Conservation (phyloP, 2,329 filamentous ascomycete genomes). For the Clarireedia sp. region DNA sequence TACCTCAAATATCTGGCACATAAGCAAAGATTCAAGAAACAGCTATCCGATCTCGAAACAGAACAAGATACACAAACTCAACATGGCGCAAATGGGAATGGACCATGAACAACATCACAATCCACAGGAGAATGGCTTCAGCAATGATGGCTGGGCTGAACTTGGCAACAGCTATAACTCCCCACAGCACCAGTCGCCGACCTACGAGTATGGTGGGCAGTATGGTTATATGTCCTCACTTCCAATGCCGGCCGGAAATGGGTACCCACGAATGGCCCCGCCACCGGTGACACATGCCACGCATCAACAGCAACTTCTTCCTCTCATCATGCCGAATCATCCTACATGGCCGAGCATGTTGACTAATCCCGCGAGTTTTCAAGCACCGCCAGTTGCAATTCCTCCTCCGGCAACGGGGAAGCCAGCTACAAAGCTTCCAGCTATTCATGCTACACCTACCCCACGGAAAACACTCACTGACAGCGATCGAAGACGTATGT, state of each 20-base stretch:
- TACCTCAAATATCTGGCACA: slow-evolving; percentile 15
- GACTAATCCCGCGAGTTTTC: slow-evolving; percentile 58
- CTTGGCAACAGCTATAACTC: slow-evolving; percentile 36
- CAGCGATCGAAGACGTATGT: slow-evolving; percentile 86
- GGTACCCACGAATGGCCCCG: slow-evolving; percentile 43
- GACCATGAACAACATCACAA: slow-evolving; percentile 27
- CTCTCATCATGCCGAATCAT: slow-evolving; percentile 63
- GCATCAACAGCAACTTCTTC: slow-evolving; percentile 50
- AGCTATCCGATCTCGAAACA: not conserved
- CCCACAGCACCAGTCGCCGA: slow-evolving; percentile 60
- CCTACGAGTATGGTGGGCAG: slow-evolving; percentile 59
- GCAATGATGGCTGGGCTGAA: slow-evolving; percentile 46
- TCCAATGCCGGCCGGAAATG: slow-evolving; percentile 50
- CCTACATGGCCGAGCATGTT: slow-evolving; percentile 74
- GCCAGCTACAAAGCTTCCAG: slow-evolving; percentile 39
- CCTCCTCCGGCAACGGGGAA: slow-evolving; percentile 40
- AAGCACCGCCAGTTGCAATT: slow-evolving; percentile 49
- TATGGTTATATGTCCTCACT: slow-evolving; percentile 52
- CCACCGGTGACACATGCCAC: slow-evolving; percentile 44
- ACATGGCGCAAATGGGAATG: slow-evolving; percentile 31
- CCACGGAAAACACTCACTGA: slow-evolving; percentile 85
- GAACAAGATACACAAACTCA: slow-evolving; percentile 30
- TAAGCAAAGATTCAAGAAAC: slow-evolving; percentile 6
- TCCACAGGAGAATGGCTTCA: slow-evolving; percentile 31
- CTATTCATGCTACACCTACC: slow-evolving; percentile 49